Base-by-base conservation (phyloP, 73 alveolate species). In the Loxodes magnus region DNA sequence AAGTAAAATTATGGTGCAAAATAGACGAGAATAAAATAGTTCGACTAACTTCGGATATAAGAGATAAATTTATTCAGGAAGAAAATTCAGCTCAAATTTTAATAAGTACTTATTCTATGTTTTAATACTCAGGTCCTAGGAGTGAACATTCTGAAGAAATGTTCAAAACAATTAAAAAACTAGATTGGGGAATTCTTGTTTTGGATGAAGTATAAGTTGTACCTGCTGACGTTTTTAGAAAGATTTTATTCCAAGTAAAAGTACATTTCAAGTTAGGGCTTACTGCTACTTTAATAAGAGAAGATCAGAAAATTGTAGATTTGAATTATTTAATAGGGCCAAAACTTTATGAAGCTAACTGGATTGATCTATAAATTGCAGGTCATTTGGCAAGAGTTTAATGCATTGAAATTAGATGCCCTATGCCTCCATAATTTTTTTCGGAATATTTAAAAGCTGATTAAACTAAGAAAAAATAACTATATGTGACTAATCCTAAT, bases 231-330 rank as follows among this genome's bases (percentile, higher is more conserved):
- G 68, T 65, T 51, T 92, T 92, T 65, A 68, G 96, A 34, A 34
- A 56, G 22, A 84, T 77, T 53, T 28, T 56, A 24, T 50, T 51
- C 43, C 43, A 41, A 5, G 50, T 60, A 30, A 81, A 82, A 66
- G 57, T 93, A 7, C 99, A 93, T 64, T 93, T 97, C 56, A 87
- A 90, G 56, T 66, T 93, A 44, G 99, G 99, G 3, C 85, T 93
- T 12, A 93, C 99, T 2, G 99, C 99, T n/a, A 85, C 99, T 22
- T 74, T 86, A 50, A 95, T 88, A 24, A 81, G 97, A 63, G 99
- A 88, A 56, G 97, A 92, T 63, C 14, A 46, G 7, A 16, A 23
- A 22, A 74, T 74, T 19, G 48, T 36, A 25, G 69, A 74, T 35
- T 69, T 88, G 20, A 85, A 84, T 57, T 84, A 69, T 71, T 70